A percentile compares a stretch with the other conserved stretches of the same genome.
phyloP scores from a whole-genome alignment of 352 stramenopile species.

The Phytophthora pinifolia region DNA sequence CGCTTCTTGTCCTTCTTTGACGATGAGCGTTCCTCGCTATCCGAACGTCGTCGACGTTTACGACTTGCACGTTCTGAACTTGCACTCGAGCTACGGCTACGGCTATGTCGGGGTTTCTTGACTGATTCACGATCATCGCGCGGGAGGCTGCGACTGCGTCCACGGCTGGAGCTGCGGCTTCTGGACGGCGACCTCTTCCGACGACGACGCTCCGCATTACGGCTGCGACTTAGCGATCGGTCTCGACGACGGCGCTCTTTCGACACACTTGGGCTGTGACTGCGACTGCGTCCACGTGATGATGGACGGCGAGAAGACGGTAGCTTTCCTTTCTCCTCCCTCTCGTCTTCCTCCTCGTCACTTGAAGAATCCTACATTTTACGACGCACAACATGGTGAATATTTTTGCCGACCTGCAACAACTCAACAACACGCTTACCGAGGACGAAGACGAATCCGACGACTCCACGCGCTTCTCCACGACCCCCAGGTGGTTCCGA shows the following conservation, averaged over 20 bases:
- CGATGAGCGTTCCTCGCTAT: conserved; percentile 17
- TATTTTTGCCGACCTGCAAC: conserved; percentile 3
- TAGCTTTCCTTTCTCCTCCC: conserved; percentile 25
- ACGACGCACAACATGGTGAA: conserved; percentile 11
- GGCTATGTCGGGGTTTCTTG: conserved; percentile 24
- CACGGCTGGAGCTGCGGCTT: conserved; percentile 26
- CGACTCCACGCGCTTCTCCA: conserved; percentile 37
- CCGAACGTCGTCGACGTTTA: conserved; percentile 20
- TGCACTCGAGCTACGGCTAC: conserved; percentile 21
- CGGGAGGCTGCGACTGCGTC: conserved; percentile 16
- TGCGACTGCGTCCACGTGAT: conserved; percentile 34
- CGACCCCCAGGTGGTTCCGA: conserved; percentile 68
- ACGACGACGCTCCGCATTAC: conserved; percentile 19
- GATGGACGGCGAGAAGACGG: conserved; percentile 18
- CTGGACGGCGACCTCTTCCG: conserved; percentile 14
- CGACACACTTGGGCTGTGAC: conserved; percentile 30
- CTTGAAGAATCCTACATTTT: conserved; percentile 40
- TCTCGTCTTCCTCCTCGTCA: conserved; percentile 47
- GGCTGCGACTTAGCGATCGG: conserved; percentile 25
- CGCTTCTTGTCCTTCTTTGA: conserved; percentile 41
- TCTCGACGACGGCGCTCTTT: conserved; percentile 15
- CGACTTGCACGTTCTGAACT: conserved; percentile 13
- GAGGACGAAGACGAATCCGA: conserved; percentile 44
- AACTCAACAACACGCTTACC: conserved; percentile 19
- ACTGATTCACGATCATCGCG: conserved; percentile 5